Base-by-base conservation (phyloP, 129 eudicot species). In the Escallonia herrerae region DNA sequence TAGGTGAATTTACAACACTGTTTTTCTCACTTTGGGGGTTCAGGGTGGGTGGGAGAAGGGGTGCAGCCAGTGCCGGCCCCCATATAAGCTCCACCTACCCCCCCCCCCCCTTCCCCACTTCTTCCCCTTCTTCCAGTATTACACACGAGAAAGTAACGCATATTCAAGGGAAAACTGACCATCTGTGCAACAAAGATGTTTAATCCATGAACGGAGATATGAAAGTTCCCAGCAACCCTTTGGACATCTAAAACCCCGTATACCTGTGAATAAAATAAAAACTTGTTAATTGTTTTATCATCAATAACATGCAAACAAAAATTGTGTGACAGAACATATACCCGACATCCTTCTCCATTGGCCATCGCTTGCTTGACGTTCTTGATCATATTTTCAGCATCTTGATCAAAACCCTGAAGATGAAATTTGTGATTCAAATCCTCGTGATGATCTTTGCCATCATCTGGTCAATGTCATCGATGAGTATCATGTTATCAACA, bases 161-260 rank as follows among this genome's bases (percentile, higher is more conserved):
- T 22, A 22, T 3, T 33, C 57, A 15, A 70, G 68, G 42, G 49
- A 48, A 40, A 74, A 75, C 83, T 89, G 59, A 89, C 99, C 97
- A 86, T 94, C 58, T 94, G 97, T 42, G 99, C 99, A 56, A 89
- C 99, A 74, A 86, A 94, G 60, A 89, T 84, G 73, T 94, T 94
- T 62, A 94, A 71, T 55, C 99, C 97, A 82, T 94, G 99, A 75
- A 94, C 99, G 66, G 95, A 94, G 54, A 94, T 77, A 58, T 94
- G 99, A 71, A 94, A 94, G 81, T 94, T 94, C 70, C 99, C 99
- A 50, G 99, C 99, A 78, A 94, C 97, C 74, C 99, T 86, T 84
- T 94, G 99, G 54, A 94, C 99, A 80, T 94, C 99, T 71, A 89
- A 64, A 72, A 76, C 79, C 72, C 99, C 99, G 67, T 94, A 94